These are phyloP conservation scores for Salix purpurea DNA, from an alignment of 345 rosid species.

Conservation along the genomic window DNA sequence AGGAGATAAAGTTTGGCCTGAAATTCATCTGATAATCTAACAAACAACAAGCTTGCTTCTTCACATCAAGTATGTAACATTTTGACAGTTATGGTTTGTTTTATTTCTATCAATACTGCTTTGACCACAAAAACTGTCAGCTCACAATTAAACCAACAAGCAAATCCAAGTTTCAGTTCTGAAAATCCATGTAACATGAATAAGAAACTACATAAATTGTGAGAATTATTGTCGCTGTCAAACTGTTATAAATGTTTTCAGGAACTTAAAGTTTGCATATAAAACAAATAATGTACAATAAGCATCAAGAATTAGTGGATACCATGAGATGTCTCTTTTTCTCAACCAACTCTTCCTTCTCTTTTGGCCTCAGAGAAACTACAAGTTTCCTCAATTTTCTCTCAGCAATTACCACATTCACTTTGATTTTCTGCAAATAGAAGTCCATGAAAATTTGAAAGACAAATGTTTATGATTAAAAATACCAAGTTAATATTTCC, in stretches of 20 bases:
- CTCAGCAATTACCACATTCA: constrained; percentile 56
- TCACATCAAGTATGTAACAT: too few relatives aligned
- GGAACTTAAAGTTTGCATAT: background rate
- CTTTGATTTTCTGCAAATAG: constrained; percentile 62
- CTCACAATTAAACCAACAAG: background rate
- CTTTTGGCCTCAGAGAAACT: constrained; percentile 76
- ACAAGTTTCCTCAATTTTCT: constrained; percentile 59
- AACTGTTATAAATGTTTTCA: background rate
- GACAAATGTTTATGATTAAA: constrained; percentile 5
- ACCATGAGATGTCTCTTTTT: constrained; percentile 84
- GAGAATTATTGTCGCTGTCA: background rate
- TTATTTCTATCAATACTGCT: too few relatives aligned
- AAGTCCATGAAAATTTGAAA: constrained; percentile 2
- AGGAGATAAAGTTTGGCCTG: too few relatives aligned
- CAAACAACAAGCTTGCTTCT: too few relatives aligned
- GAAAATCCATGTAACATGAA: background rate
- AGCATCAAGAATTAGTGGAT: constrained; percentile 2
- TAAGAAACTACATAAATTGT: background rate
- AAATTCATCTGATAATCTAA: too few relatives aligned
- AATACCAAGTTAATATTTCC: constrained; percentile 15
- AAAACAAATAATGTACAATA: background rate
- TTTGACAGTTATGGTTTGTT: too few relatives aligned
- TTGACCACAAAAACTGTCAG: too few relatives aligned
- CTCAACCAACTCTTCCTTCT: constrained; percentile 65
- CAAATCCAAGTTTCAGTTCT: background rate